Conservation (phyloP, 2,329 filamentous ascomycete species). For the Alternaria sp. region DNA sequence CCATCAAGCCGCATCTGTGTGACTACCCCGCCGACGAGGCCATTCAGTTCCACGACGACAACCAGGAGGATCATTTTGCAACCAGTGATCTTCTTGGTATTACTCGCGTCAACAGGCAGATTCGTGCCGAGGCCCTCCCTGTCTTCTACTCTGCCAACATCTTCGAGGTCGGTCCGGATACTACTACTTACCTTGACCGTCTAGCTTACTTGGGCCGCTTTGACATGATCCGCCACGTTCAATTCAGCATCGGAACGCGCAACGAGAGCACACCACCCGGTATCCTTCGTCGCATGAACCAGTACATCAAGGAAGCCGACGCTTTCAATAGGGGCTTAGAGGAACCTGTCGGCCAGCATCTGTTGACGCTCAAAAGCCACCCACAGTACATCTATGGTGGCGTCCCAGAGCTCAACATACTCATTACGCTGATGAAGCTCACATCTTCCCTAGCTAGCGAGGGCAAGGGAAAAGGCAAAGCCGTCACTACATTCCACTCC, state of each 20-base stretch:
- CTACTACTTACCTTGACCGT: slow-evolving; percentile 29
- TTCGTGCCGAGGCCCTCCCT: slow-evolving; percentile 27
- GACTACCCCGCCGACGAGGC: neutral
- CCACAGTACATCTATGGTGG: slow-evolving; percentile 18
- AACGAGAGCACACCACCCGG: slow-evolving; percentile 4
- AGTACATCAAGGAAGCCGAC: slow-evolving; percentile 23
- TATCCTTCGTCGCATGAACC: slow-evolving; percentile 19
- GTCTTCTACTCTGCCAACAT: slow-evolving; percentile 36
- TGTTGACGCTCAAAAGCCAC: slow-evolving; percentile 1
- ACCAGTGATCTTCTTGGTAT: slow-evolving; percentile 17
- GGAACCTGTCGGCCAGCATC: neutral
- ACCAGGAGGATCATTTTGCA: slow-evolving; percentile 20
- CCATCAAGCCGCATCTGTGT: slow-evolving; percentile 31
- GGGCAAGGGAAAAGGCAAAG: neutral
- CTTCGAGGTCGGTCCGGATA: slow-evolving; percentile 27
- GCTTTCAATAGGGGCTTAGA: slow-evolving; percentile 12
- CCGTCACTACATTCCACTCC: neutral
- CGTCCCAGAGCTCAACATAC: slow-evolving; percentile 13
- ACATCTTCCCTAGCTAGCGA: slow-evolving; percentile 7
- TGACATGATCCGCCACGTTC: slow-evolving; percentile 31
- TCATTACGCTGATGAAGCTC: slow-evolving; percentile 30
- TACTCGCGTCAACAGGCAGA: slow-evolving; percentile 25
- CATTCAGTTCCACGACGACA: slow-evolving; percentile 32
- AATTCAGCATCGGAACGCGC: slow-evolving; percentile 18
- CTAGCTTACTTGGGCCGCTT: slow-evolving; percentile 31